Conservation (phyloP, 768 basidiomycete species). For the Pholiota conissans region DNA sequence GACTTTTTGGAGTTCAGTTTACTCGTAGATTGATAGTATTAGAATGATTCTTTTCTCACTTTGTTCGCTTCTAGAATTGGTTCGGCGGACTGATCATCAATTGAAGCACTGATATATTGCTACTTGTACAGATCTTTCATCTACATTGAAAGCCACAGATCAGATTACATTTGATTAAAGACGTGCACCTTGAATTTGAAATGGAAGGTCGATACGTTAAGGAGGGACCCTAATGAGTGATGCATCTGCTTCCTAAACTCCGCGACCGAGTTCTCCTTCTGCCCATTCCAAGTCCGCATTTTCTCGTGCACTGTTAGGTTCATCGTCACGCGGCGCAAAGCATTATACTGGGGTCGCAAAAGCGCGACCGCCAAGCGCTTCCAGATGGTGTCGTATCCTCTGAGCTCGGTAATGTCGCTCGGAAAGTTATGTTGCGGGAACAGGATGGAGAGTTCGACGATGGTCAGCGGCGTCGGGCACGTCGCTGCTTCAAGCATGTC, state of each 20-base stretch:
- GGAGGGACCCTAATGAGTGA: conserved; percentile 1
- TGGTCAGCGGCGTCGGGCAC: not conserved
- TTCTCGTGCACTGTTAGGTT: conserved; percentile 17
- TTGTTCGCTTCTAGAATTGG: too few relatives aligned
- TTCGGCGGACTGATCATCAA: too few relatives aligned
- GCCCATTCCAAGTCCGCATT: conserved; percentile 5
- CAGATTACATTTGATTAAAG: too few relatives aligned
- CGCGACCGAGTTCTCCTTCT: conserved; percentile 10
- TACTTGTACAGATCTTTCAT: too few relatives aligned
- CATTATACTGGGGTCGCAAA: conserved; percentile 6
- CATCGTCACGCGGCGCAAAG: conserved; percentile 13
- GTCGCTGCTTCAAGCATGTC: conserved; percentile 13
- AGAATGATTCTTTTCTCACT: too few relatives aligned
- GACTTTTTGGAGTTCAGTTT: too few relatives aligned
- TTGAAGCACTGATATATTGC: too few relatives aligned
- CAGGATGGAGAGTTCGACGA: conserved; percentile 14
- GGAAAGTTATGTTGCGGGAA: conserved; percentile 14
- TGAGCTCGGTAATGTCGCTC: conserved; percentile 5
- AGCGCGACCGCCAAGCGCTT: conserved; percentile 7
- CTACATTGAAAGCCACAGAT: too few relatives aligned
- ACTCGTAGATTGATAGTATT: too few relatives aligned
- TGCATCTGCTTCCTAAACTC: conserved; percentile 15
- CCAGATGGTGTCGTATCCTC: conserved; percentile 11
- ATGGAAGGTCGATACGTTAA: conserved; percentile 17
- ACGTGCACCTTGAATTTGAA: conserved; percentile 15